A percentile compares a stretch with the other conserved stretches of the same genome.
phyloP scores from a whole-genome alignment of 768 basidiomycete species.

The Tylopilus sp. region DNA sequence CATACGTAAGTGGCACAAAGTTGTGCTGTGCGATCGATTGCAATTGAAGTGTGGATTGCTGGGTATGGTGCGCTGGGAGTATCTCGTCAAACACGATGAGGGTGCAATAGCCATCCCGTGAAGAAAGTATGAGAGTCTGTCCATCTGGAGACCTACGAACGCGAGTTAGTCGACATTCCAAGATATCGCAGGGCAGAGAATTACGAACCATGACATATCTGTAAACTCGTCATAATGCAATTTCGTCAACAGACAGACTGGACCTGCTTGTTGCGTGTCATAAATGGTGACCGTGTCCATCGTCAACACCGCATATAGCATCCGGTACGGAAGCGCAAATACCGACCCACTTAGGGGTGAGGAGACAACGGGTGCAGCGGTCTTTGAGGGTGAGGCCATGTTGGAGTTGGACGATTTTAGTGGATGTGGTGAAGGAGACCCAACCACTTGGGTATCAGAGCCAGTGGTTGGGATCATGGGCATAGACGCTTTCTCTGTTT shows the following conservation, averaged over 20 bases:
- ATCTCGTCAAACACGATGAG: slow-evolving; percentile 94
- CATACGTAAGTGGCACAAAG: slow-evolving; percentile 56
- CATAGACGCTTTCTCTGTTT: slow-evolving; percentile 16
- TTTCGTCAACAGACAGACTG: slow-evolving; percentile 88
- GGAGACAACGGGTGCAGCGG: slow-evolving; percentile 30
- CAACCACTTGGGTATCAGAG: slow-evolving; percentile 5
- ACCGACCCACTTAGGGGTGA: slow-evolving; percentile 57
- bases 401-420: slow-evolving; percentile 14
- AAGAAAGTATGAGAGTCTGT: slow-evolving; percentile 85
- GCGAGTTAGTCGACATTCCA: slow-evolving; percentile 3
- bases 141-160: slow-evolving; percentile 90
- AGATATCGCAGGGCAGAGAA: not conserved
- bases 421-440: slow-evolving; percentile 13
- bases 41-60: slow-evolving; percentile 87
- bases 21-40: slow-evolving; percentile 88
- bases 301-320: slow-evolving; percentile 93
- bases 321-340: slow-evolving; percentile 88
- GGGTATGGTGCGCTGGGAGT: slow-evolving; percentile 80
- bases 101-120: slow-evolving; percentile 96
- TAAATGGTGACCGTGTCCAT: slow-evolving; percentile 95
- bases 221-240: slow-evolving; percentile 98
- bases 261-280: slow-evolving; percentile 94
- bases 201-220: slow-evolving; percentile 86
- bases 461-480: slow-evolving; percentile 3
- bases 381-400: slow-evolving; percentile 19